A percentile compares a stretch with the other conserved stretches of the same genome.
Conservation (phyloP, 2,329 filamentous ascomycete genomes). For the Fusarium nygamai region DNA sequence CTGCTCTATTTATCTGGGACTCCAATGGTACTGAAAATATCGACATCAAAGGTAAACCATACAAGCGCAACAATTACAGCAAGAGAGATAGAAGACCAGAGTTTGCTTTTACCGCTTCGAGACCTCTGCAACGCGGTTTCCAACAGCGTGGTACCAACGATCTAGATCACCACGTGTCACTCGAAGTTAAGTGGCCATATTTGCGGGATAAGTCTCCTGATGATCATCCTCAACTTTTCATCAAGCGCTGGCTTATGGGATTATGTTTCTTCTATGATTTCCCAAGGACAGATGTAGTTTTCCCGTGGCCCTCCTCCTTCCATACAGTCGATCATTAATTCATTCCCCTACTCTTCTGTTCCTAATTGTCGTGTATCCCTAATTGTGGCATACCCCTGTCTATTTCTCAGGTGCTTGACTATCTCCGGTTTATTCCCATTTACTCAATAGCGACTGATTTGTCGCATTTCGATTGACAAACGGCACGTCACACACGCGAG, state of each 20-base stretch:
- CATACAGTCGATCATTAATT: no score
- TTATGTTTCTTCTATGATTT: not conserved
- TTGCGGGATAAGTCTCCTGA: not conserved
- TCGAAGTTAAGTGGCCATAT: not conserved
- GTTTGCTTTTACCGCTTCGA: not conserved
- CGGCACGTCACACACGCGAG: no score
- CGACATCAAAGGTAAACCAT: not conserved
- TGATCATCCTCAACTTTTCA: not conserved
- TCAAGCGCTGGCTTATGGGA: not conserved
- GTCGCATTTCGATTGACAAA: no score
- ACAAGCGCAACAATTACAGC: not conserved
- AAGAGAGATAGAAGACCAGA: not conserved
- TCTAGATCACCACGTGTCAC: not conserved
- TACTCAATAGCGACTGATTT: no score
- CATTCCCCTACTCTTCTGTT: no score
- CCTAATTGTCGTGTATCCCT: no score
- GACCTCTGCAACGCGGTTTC: not conserved
- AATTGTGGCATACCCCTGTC: no score
- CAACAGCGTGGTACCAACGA: not conserved
- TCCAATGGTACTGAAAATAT: rapidly evolving
- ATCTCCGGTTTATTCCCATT: no score
- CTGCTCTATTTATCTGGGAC: not conserved
- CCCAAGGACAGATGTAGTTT: not conserved
- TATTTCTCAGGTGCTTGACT: no score
- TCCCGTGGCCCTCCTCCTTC: not conserved